A percentile compares a stretch with the other conserved stretches of the same genome.
Evolutionary conservation across 345 rosid genomes (phyloP).

Genomic region (Citrus trifoliata): DNA sequence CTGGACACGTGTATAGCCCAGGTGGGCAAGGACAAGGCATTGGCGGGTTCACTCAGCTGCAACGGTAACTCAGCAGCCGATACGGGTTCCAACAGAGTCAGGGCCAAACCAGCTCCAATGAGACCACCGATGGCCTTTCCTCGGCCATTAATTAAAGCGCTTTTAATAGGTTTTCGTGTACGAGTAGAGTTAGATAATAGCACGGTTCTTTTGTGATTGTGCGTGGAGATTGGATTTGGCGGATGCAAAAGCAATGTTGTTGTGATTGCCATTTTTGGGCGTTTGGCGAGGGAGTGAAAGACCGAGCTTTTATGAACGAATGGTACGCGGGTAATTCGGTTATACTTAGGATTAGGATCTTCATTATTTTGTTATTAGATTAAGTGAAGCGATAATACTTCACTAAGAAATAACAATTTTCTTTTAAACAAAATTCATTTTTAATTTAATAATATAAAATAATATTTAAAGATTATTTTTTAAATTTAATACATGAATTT

Average conservation of each 20-base stretch:
- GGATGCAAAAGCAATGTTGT: constrained; percentile 28
- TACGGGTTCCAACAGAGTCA: constrained; percentile 41
- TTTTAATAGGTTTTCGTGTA: neutral
- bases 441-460: too few relatives aligned
- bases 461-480: too few relatives aligned
- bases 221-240: constrained; percentile 16
- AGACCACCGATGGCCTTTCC: constrained; percentile 33
- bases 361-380: neutral
- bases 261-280: constrained; percentile 40
- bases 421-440: too few relatives aligned
- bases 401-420: too few relatives aligned
- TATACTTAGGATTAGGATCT: neutral
- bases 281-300: neutral
- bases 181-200: neutral
- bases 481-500: too few relatives aligned
- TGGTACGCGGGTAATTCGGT: neutral
- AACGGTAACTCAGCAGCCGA: constrained; percentile 46
- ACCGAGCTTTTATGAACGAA: neutral
- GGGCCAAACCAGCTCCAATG: constrained; percentile 53
- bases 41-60: constrained; percentile 71
- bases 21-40: constrained; percentile 87
- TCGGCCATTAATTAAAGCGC: constrained; percentile 15
- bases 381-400: neutral
- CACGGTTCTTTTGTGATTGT: constrained; percentile 14
- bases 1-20: constrained; percentile 95